Evolutionary conservation across 176 grass and related monocot species (phyloP), one percentile per base, ranked within the genome.

Genomic region (Hyparrhenia diplandra): DNA sequence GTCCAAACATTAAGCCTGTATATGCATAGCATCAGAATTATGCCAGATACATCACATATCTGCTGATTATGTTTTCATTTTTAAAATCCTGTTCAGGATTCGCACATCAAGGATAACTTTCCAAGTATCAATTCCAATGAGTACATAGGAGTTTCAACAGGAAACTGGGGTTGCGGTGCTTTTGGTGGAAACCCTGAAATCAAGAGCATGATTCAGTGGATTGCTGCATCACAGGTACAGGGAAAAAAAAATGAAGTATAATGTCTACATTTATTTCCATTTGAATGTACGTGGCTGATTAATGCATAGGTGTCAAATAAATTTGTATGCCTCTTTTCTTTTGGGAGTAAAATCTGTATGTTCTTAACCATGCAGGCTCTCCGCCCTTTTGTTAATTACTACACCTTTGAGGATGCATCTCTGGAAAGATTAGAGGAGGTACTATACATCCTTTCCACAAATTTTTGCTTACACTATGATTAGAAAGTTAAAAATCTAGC

Each of bases 201-300:
- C 68, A 98, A 98, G 80, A 89, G 95, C 85, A 93, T 95, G 69
- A 84, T 98, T 75, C 95, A 98, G 67, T 98, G 95, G 95, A 83
- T 98, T 76, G 92, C 90, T 71, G 92, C 95, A 49, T 95, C 95
- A 30, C 92, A 98, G 95, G 95, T 93, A 90, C 39, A 37, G 6
- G 41, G 18, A 0, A 43, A 43, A 24, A 29, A 0, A 43, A 43
- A 24, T 21, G 3, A 43, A 75, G 16, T 70, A 43, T 6, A 41
- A 52, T 54, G 17, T 18, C 30, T 71, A 64, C 2, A 0, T 57
- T 11, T 43, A 0, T 45, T 73, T 36, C 69, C 35, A 46, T 30
- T 58, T 35, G 21, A 47, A 30, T 69, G 18, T 17, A 3, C 0
- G 7, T 25, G 11, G n/a, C 37, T n/a, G 5, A 23, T 68, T 1